phyloP scores from a whole-genome alignment of 2,329 filamentous ascomycete genomes.

The Cytospora chrysosperma region DNA sequence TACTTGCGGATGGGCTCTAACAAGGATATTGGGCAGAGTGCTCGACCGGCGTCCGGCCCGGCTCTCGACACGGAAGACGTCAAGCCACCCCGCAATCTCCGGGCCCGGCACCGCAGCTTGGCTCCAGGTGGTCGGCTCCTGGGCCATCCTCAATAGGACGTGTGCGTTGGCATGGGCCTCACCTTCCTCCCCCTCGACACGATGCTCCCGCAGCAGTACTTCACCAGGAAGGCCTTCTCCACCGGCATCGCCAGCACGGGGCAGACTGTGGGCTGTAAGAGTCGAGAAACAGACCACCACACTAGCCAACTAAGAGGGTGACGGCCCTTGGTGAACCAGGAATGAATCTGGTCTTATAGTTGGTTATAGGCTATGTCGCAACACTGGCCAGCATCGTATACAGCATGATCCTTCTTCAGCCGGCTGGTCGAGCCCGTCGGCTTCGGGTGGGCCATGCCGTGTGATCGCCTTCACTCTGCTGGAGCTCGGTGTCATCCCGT shows the following conservation, averaged over 20 bases:
- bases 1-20: background rate
- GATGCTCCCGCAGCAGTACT: conserved; percentile 43
- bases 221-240: conserved; percentile 33
- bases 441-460: conserved; percentile 43
- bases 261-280: no score
- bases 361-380: no score
- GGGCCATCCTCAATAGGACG: conserved; percentile 37
- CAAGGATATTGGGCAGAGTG: background rate
- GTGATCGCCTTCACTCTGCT: conserved; percentile 52
- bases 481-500: conserved; percentile 37
- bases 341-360: no score
- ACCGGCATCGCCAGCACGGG: conserved; percentile 33
- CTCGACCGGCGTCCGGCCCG: background rate
- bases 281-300: no score
- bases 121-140: conserved; percentile 41
- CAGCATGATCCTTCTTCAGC: conserved; percentile 47
- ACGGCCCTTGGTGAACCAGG: no score
- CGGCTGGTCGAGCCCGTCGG: conserved; percentile 32
- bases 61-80: background rate
- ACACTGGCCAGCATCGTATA: conserved; percentile 45
- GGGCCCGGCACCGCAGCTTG: conserved; percentile 37
- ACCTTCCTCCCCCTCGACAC: conserved; percentile 38
- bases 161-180: conserved; percentile 39
- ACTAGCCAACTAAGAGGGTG: no score
- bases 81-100: no score